phyloP scores from a whole-genome alignment of 768 basidiomycete species.

The Lactarius akahatsu region DNA sequence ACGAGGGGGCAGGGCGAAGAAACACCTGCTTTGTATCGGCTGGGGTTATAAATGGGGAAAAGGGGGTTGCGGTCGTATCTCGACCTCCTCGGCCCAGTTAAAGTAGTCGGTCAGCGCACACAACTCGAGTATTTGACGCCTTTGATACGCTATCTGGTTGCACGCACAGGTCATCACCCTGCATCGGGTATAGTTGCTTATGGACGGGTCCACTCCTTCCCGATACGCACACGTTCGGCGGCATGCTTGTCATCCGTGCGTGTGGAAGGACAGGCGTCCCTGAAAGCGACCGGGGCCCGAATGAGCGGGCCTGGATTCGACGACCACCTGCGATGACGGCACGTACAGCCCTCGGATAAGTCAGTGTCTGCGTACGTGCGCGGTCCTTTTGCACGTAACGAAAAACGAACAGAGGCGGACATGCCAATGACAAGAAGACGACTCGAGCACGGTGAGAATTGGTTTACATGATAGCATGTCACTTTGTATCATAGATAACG shows the following conservation, averaged over 20 bases:
- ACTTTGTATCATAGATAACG: neutral
- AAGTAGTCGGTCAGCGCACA: neutral
- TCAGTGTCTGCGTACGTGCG: neutral
- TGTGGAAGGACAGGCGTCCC: neutral
- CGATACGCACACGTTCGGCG: neutral
- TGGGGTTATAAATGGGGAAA: neutral
- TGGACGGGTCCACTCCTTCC: neutral
- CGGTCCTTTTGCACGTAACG: neutral
- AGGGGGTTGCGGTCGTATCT: neutral
- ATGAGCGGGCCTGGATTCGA: neutral
- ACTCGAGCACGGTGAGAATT: no score
- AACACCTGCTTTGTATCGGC: neutral
- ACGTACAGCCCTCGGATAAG: neutral
- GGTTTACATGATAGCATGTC: neutral
- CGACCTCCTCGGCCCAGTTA: neutral
- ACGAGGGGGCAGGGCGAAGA: neutral
- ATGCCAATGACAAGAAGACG: neutral
- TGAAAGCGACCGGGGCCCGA: neutral
- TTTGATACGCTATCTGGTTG: neutral
- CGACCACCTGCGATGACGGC: neutral
- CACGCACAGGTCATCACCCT: neutral
- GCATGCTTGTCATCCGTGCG: neutral
- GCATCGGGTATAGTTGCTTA: neutral
- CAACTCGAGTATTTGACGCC: neutral
- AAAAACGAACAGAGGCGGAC: neutral